phyloP scores from a whole-genome alignment of 768 basidiomycete genomes.

The Amanita inopinata region DNA sequence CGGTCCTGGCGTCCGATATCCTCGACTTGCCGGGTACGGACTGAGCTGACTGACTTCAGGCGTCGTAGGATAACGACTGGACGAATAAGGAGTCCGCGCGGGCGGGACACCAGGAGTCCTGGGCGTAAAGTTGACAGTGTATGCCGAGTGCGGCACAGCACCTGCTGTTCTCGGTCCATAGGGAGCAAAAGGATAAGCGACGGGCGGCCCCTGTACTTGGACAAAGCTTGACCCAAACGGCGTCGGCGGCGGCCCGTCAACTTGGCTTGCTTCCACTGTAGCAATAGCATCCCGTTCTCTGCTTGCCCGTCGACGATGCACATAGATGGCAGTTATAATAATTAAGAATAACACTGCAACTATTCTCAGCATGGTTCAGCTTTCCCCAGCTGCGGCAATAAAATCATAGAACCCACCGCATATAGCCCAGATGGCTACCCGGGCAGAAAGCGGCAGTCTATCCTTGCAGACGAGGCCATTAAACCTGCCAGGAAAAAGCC shows the following conservation, averaged over 20 bases:
- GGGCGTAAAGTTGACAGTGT: constrained; percentile 5
- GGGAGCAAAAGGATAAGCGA: not conserved
- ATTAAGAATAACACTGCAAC: constrained; percentile 3
- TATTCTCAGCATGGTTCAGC: not conserved
- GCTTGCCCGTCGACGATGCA: constrained; percentile 3
- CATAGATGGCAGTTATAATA: not conserved
- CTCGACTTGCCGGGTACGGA: not conserved
- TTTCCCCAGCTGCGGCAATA: not conserved
- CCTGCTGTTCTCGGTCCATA: constrained; percentile 5
- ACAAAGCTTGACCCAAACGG: constrained; percentile 19
- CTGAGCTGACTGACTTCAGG: not conserved
- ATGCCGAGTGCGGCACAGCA: constrained; percentile 3
- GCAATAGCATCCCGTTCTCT: constrained; percentile 6
- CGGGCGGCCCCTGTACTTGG: constrained; percentile 11
- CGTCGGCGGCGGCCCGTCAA: constrained; percentile 21
- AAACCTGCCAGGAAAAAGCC: constrained; percentile 1
- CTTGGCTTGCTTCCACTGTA: constrained; percentile 21
- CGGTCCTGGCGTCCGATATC: not conserved
- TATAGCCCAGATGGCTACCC: constrained; percentile 1
- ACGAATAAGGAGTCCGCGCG: not conserved
- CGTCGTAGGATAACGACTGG: constrained; percentile 3
- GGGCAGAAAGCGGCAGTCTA: not conserved
- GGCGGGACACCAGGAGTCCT: not conserved
- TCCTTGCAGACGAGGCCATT: constrained; percentile 2
- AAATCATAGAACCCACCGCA: not conserved